Evolutionary conservation across 805 yeast genomes (phyloP), one percentile per base, ranked within the genome.

Genomic region (Nakazawaea siamensis): DNA sequence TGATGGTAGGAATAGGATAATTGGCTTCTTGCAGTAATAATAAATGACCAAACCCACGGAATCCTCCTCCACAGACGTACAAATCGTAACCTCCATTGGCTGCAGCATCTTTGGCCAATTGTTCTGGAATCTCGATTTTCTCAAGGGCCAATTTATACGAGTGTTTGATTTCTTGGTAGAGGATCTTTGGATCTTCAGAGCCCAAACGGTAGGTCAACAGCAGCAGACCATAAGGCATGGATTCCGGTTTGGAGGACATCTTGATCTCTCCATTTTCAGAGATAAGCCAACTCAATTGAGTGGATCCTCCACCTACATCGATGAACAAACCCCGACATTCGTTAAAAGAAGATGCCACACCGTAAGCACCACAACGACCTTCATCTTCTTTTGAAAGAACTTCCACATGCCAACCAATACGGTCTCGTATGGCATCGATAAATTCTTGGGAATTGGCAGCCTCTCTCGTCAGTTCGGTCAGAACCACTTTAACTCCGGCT

Each of bases 201-300:
- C 62, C 60, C 41, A 78, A 51, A 43, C 83, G 55, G 44, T 73
- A 64, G 0, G 80, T 66, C 28, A 80, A 54, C 1, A 79, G 77
- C 18, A 81, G 84, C 1, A 86, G 82, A 14, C 90, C 90, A 49
- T 75, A 81, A 1, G 87, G 87, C 30, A 80, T 54, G 2, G 79
- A 70, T 2, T 76, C 75, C 0, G 86, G 82, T 12, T 62, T 64
- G 6, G 64, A 59, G 19, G 80, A 73, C 43, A 72, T 65, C 37
- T 58, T 57, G 18, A 79, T 64, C 38, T 66, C 68, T 4, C 85
- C 86, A 33, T 65, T 62, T 19, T 58, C 54, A 26, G 77, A 69
- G 39, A 64, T 62, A 14, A 80, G 72, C 87, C 90, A 81, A 27
- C 82, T 76, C 24, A 81, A 46, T 43, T 78, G 85, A 1, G 79